Evolutionary conservation across 2,329 filamentous ascomycete species (phyloP).

Genomic region (Aciculosporium take): DNA sequence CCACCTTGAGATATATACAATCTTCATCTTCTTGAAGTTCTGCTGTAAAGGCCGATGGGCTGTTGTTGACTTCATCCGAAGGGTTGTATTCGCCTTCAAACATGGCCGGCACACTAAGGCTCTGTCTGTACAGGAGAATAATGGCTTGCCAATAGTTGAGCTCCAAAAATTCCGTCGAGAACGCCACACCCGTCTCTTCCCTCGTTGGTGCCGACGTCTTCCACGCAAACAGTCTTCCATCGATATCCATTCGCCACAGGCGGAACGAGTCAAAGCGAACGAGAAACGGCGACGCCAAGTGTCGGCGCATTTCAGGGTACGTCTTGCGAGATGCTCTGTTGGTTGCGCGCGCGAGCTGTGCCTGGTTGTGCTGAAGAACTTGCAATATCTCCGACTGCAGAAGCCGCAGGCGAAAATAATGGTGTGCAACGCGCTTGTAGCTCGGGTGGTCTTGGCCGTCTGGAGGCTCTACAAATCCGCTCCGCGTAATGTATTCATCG

Average conservation of each 20-base stretch:
- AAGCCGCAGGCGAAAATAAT: constrained; percentile 79
- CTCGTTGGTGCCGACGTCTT: constrained; percentile 67
- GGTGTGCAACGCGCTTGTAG: constrained; percentile 82
- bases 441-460: constrained; percentile 49
- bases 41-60: constrained; percentile 44
- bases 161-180: constrained; percentile 79
- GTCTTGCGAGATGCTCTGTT: constrained; percentile 47
- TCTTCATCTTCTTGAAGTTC: constrained; percentile 74
- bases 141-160: constrained; percentile 97
- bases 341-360: constrained; percentile 57
- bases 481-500: constrained; percentile 72
- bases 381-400: constrained; percentile 92
- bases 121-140: constrained; percentile 90
- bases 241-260: constrained; percentile 78
- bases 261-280: constrained; percentile 73
- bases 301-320: constrained; percentile 63
- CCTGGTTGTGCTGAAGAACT: constrained; percentile 83
- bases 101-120: constrained; percentile 69
- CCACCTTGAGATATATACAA: constrained; percentile 82
- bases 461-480: constrained; percentile 53
- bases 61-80: constrained; percentile 49
- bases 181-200: constrained; percentile 70
- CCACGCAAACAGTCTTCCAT: constrained; percentile 72
- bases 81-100: constrained; percentile 66
- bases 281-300: constrained; percentile 73